Base-by-base conservation (phyloP, 306 rosid genomes). In the Ziziphus jujuba region DNA sequence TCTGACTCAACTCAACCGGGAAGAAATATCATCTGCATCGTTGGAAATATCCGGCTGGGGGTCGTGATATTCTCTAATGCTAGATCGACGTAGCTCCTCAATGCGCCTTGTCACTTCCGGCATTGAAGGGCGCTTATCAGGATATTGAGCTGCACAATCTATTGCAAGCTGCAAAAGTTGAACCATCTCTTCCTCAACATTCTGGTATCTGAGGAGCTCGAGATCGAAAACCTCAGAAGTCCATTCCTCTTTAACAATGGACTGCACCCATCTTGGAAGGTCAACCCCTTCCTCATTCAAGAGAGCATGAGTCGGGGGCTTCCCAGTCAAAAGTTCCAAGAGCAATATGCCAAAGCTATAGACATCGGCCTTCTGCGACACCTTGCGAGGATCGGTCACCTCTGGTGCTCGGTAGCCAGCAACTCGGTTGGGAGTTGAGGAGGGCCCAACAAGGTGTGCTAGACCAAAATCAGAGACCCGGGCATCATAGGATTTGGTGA, bases 251-350 rank as follows among this genome's bases (percentile, higher is more conserved):
- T 78, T 70, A 1, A 82, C 87, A 3, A 82, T 75, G 57, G 87
- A 82, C 61, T 82, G 87, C 31, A 78, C 87, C 87, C 87, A 82
- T 51, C 87, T 63, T 5, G 87, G 87, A 8, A 82, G 75, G 66
- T 82, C 87, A 22, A 82, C 84, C 19, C 87, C 87, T 69, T 82
- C 87, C 79, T 82, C 87, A 20, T 82, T 78, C 40, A 79, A 44
- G 11, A 75, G 70, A 7, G 87, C 75, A 24, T 82, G 81, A 0
- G 84, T 82, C 4, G 87, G 87, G 25, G 84, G 76, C 81, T 82
- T 82, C 10, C 87, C 87, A 0, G 87, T 82, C 61, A 82, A 66
- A 13, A 82, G 81, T 76, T 82, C 87, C 68, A 82, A 61, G 4
- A 82, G 81, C 71, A 82, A 74, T 47, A 82, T 84, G 1, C 87